These are phyloP conservation scores for Prunus persica DNA, from an alignment of 306 rosid species.

Conservation along the genomic window DNA sequence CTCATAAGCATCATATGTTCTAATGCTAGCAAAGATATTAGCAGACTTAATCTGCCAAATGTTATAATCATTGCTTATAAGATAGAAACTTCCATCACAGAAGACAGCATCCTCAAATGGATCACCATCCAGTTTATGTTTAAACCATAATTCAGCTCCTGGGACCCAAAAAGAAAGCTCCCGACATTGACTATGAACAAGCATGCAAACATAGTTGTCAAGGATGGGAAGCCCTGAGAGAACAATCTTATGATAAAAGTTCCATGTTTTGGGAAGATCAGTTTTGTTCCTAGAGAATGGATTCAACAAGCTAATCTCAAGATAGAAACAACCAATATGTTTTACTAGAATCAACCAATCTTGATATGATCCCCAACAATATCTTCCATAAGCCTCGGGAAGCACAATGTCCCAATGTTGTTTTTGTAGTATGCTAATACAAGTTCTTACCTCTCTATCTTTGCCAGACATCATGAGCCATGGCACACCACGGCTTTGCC, in stretches of 20 bases:
- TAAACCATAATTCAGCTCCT: constrained; percentile 42
- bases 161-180: constrained; percentile 49
- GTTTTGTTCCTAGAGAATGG: constrained; percentile 45
- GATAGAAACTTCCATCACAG: constrained; percentile 52
- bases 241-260: constrained; percentile 62
- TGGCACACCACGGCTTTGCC: constrained; percentile 51
- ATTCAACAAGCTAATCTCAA: constrained; percentile 46
- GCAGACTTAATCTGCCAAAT: constrained; percentile 36
- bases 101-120: constrained; percentile 64
- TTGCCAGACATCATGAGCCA: constrained; percentile 61
- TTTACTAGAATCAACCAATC: constrained; percentile 59
- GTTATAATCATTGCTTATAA: constrained; percentile 39
- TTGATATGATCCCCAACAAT: constrained; percentile 64
- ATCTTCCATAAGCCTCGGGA: constrained; percentile 38
- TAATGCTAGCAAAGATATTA: constrained; percentile 18
- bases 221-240: constrained; percentile 42
- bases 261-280: constrained; percentile 50
- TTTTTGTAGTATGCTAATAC: constrained; percentile 46
- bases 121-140: constrained; percentile 37
- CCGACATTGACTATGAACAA: constrained; percentile 40
- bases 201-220: constrained; percentile 44
- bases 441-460: constrained; percentile 40
- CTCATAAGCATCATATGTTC: constrained; percentile 15
- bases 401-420: constrained; percentile 55
- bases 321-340: constrained; percentile 28